Evolutionary conservation across 352 stramenopile species (phyloP).

Genomic region (Chrysophaeum taylorii): DNA sequence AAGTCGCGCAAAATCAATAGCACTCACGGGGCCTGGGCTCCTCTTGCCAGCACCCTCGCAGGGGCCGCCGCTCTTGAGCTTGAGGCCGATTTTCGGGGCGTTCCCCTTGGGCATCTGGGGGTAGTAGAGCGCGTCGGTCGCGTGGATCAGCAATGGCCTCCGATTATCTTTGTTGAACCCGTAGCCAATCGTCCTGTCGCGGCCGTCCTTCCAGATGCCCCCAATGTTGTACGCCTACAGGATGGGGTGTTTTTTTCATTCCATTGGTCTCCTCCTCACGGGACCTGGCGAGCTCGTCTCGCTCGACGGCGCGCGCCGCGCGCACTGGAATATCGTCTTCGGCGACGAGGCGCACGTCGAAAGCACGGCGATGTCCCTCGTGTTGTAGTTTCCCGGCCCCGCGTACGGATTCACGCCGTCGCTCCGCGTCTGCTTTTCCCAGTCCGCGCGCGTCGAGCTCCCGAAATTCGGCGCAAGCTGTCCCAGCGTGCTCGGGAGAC

Average conservation of each 20-base stretch:
- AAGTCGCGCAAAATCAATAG: no score
- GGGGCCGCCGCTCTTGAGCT: background rate
- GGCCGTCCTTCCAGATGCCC: background rate
- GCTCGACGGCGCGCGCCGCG: background rate
- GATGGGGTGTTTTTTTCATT: no score
- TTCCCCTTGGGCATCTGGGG: background rate
- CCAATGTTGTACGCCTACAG: constrained; percentile 1
- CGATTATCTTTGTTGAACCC: constrained; percentile 1
- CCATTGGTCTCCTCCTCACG: no score
- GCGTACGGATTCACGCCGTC: constrained; percentile 4
- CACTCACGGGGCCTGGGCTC: background rate
- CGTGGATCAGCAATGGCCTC: background rate
- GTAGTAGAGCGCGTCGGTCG: constrained; percentile 2
- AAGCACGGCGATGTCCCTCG: background rate
- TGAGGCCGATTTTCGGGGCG: background rate
- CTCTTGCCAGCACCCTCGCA: background rate
- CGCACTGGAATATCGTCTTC: background rate
- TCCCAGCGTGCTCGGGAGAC: background rate
- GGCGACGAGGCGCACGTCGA: background rate
- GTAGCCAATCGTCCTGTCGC: background rate
- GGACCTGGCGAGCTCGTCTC: background rate
- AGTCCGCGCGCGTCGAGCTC: background rate
- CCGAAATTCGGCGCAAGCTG: background rate
- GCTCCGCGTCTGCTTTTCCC: constrained; percentile 1
- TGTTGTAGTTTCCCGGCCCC: constrained; percentile 6